phyloP scores from a whole-genome alignment of 176 grass and related monocot genomes.

The Oryza longistaminata region DNA sequence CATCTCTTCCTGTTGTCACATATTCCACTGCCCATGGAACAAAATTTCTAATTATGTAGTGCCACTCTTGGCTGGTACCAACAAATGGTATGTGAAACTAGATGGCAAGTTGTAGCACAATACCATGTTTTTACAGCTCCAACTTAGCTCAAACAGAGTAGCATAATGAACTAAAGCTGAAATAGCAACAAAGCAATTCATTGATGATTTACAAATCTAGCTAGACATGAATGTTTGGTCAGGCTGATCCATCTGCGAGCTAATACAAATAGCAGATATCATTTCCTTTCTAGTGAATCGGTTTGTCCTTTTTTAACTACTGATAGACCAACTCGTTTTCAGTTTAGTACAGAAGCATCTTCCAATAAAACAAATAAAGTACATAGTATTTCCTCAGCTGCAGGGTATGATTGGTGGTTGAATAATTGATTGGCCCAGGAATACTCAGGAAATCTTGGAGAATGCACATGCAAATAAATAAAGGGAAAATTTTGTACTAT shows the following conservation, averaged over 20 bases:
- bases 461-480: constrained; percentile 16
- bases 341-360: constrained; percentile 21
- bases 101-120: background rate
- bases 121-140: constrained; percentile 29
- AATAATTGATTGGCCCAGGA: constrained; percentile 18
- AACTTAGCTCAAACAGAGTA: constrained; percentile 14
- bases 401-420: constrained; percentile 16
- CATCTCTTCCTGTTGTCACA: background rate
- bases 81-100: background rate
- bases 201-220: constrained; percentile 17
- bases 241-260: constrained; percentile 45
- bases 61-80: constrained; percentile 2
- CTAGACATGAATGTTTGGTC: constrained; percentile 26
- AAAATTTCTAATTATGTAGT: constrained; percentile 6
- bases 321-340: constrained; percentile 29
- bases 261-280: constrained; percentile 35
- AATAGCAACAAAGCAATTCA: constrained; percentile 7
- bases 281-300: background rate
- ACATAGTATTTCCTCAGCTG: constrained; percentile 18
- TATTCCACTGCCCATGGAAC: background rate
- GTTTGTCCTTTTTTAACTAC: constrained; percentile 46
- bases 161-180: background rate
- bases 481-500: background rate
- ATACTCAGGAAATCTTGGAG: background rate
- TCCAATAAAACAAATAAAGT: constrained; percentile 27